Conservation (phyloP, 1,284 basidiomycete genomes). For the Ustilago curta region DNA sequence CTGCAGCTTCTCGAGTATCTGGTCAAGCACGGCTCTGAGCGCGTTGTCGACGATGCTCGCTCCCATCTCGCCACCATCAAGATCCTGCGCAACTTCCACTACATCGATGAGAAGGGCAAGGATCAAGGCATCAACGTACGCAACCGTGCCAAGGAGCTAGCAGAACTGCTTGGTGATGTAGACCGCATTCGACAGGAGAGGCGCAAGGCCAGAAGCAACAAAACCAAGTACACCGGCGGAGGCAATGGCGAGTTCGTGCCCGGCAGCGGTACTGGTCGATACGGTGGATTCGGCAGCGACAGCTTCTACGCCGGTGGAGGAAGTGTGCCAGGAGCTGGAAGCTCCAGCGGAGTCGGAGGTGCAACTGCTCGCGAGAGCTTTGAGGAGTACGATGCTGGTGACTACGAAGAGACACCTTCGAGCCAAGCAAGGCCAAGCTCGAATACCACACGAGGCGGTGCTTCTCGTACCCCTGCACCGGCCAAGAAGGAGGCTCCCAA, state of each 20-base stretch:
- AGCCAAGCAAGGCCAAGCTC: slow-evolving; percentile 22
- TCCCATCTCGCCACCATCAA: slow-evolving; percentile 95
- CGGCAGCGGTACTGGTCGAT: slow-evolving; percentile 74
- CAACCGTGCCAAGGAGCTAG: slow-evolving; percentile 91
- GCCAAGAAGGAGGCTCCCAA: slow-evolving; percentile 65
- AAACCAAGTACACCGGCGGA: slow-evolving; percentile 87
- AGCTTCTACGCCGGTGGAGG: slow-evolving; percentile 72
- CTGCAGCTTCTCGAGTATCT: slow-evolving; percentile 94
- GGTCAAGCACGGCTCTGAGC: slow-evolving; percentile 96
- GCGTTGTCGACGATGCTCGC: slow-evolving; percentile 96
- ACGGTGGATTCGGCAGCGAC: slow-evolving; percentile 86
- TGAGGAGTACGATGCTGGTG: slow-evolving; percentile 97
- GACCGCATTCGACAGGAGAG: slow-evolving; percentile 90
- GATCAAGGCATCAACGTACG: slow-evolving; percentile 99
- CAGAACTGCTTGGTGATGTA: slow-evolving; percentile 87
- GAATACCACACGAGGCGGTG: slow-evolving; percentile 26
- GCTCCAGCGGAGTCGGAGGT: slow-evolving; percentile 73
- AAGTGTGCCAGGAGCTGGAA: slow-evolving; percentile 72
- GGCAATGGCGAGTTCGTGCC: slow-evolving; percentile 83
- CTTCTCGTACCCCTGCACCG: slow-evolving; percentile 26
- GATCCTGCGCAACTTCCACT: slow-evolving; percentile 97
- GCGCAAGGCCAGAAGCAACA: slow-evolving; percentile 92
- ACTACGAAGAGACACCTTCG: slow-evolving; percentile 78
- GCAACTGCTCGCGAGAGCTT: slow-evolving; percentile 72
- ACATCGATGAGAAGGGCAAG: slow-evolving; percentile 98